phyloP scores from a whole-genome alignment of 1,139 yeast species.

The Zygosaccharomyces pseudobailii region DNA sequence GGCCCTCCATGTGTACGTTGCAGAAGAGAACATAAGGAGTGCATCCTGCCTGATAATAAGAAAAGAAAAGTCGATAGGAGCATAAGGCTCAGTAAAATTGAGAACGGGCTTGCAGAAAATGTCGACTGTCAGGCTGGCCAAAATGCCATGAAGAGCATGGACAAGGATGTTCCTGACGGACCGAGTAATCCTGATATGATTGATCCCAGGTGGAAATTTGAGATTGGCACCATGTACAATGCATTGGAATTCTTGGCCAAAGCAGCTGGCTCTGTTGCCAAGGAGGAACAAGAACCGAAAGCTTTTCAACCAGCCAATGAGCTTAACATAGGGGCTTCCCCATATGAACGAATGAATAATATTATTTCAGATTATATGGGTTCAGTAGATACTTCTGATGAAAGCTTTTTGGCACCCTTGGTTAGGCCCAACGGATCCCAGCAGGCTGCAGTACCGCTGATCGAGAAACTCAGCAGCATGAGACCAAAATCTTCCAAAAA shows the following conservation, averaged over 20 bases:
- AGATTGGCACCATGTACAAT: constrained; percentile 49
- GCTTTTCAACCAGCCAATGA: constrained; percentile 46
- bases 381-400: constrained; percentile 11
- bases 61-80: constrained; percentile 6
- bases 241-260: constrained; percentile 69
- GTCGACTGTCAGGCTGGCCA: neutral
- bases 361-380: neutral
- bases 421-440: constrained; percentile 20
- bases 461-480: constrained; percentile 44
- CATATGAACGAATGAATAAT: neutral
- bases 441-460: constrained; percentile 41
- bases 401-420: constrained; percentile 18
- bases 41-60: constrained; percentile 59
- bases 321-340: constrained; percentile 15
- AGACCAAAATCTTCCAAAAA: constrained; percentile 52
- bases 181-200: constrained; percentile 50
- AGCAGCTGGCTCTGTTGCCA: constrained; percentile 67
- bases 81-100: neutral
- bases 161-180: neutral
- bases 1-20: constrained; percentile 87
- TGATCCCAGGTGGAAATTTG: constrained; percentile 38
- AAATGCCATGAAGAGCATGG: neutral
- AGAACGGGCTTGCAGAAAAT: constrained; percentile 1
- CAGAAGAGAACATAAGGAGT: constrained; percentile 70
- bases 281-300: constrained; percentile 69